Percentiles rank a stretch among this genome's conserved stretches.
phyloP scores from a whole-genome alignment of 768 basidiomycete genomes.

The Trametes cingulata region DNA sequence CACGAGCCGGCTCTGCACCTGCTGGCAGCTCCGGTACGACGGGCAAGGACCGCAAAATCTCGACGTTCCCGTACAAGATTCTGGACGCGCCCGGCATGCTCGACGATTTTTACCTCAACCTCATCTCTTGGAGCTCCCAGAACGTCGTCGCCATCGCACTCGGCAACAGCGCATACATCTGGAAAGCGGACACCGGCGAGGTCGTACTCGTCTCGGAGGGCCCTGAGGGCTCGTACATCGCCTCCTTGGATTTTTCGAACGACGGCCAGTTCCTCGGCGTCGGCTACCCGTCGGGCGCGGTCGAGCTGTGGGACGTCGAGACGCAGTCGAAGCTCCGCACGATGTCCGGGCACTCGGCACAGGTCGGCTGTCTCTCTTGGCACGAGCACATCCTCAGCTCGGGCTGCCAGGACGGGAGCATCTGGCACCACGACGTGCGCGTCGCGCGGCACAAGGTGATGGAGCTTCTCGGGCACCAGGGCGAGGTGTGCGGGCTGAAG shows the following conservation, averaged over 20 bases:
- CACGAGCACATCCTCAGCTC: constrained; percentile 81
- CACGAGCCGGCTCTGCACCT: constrained; percentile 61
- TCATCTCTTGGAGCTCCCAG: constrained; percentile 83
- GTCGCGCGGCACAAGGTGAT: constrained; percentile 80
- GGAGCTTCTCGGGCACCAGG: constrained; percentile 86
- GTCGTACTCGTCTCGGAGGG: constrained; percentile 80
- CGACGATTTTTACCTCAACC: constrained; percentile 97
- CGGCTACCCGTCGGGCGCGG: constrained; percentile 77
- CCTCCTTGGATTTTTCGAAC: constrained; percentile 75
- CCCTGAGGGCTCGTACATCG: constrained; percentile 73
- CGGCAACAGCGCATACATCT: constrained; percentile 85
- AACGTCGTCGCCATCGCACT: constrained; percentile 92
- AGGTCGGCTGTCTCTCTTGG: constrained; percentile 88
- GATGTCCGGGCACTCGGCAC: constrained; percentile 86
- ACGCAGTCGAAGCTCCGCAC: constrained; percentile 76
- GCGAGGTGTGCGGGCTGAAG: constrained; percentile 90
- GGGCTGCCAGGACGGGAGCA: constrained; percentile 92
- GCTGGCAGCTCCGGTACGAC: constrained; percentile 58
- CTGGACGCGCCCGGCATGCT: constrained; percentile 92
- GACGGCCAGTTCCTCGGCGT: constrained; percentile 83
- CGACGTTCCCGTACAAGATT: constrained; percentile 88
- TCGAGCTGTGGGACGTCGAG: constrained; percentile 95
- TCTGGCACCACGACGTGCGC: constrained; percentile 96
- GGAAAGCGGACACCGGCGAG: constrained; percentile 87
- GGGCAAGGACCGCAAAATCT: constrained; percentile 79